Base-by-base conservation (phyloP, 1,284 basidiomycete species). In the Apiotrichum veenhuisii region DNA sequence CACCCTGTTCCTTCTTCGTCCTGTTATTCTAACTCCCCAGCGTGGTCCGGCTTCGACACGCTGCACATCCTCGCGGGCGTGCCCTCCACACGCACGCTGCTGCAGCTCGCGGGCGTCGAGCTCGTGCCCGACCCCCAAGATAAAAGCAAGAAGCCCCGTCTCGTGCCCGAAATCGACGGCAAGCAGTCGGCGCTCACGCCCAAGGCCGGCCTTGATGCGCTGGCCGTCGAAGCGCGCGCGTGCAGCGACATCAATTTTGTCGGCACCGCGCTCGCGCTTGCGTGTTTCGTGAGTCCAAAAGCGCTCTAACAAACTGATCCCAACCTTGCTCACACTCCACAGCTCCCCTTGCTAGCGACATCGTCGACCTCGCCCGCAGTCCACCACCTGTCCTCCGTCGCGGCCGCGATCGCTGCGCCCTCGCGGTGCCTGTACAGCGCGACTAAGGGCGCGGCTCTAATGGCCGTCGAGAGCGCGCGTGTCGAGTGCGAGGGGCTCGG, bases 31-130 rank as follows among this genome's bases (percentile, higher is more conserved):
- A 22, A 30, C 43, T 20, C 46, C 34, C 2, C 55, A 92, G 91
- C 80, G 57, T 91, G 90, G 87, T 79, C 77, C 5, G 89, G 91
- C 15, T 64, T 95, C 3, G 92, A 96, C 71, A 96, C 92, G 0
- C 71, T 95, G 5, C 80, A 92, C 45, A 84, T 96, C 53, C 83
- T 85, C 52, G 91, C 92, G 9, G 93, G 93, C 7, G 88, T 93
- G 0, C 91, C 89, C 1, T 87, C 91, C 2, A 81, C 92, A 2
- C 83, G 84, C 46, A 88, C 91, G 0, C 76, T 96, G 18, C 80
- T 94, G 67, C 83, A 85, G 17, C 78, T 90, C 5, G 87, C 89
- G 12, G 86, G 86, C 0, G 79, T 85, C 5, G 80, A 84, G 47
- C 76, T 78, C 23, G 65, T 78, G 15, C 34, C 61, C 1, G 51